Conservation (phyloP, 306 rosid species). For the Prunus persica region DNA sequence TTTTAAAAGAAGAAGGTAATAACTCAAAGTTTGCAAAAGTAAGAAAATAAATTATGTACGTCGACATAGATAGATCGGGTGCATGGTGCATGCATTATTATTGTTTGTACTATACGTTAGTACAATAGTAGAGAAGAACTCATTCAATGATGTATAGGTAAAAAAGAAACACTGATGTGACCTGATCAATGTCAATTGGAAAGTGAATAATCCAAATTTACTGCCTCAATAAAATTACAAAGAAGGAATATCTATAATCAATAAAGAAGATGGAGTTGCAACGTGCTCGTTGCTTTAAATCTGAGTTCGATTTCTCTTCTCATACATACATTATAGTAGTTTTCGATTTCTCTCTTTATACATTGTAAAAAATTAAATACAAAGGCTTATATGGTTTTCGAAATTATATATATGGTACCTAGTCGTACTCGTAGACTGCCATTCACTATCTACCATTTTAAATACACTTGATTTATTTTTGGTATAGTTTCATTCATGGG, state of each 20-base stretch:
- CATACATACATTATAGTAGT: no score
- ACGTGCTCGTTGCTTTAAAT: no score
- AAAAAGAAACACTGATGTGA: not conserved
- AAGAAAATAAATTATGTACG: not conserved
- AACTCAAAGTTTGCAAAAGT: not conserved
- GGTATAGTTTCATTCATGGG: not conserved
- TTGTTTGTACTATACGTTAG: not conserved
- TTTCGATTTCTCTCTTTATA: no score
- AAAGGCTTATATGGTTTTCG: no score
- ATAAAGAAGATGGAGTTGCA: no score
- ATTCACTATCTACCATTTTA: not conserved
- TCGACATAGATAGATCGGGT: not conserved
- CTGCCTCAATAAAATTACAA: not conserved
- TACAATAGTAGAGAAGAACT: not conserved
- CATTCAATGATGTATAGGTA: not conserved
- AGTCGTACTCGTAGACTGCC: not conserved
- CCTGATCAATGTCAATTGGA: not conserved
- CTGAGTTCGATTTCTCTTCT: fast-evolving
- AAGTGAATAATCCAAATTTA: not conserved
- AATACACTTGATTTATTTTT: not conserved
- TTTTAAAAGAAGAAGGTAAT: no score
- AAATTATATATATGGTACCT: not conserved
- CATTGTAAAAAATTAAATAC: no score
- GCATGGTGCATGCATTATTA: slow-evolving; percentile 12
- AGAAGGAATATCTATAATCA: not conserved